Percentiles rank a stretch among this genome's conserved stretches.
Evolutionary conservation across 2,329 filamentous ascomycete species (phyloP).

Genomic region (Calonectria fujianensis): DNA sequence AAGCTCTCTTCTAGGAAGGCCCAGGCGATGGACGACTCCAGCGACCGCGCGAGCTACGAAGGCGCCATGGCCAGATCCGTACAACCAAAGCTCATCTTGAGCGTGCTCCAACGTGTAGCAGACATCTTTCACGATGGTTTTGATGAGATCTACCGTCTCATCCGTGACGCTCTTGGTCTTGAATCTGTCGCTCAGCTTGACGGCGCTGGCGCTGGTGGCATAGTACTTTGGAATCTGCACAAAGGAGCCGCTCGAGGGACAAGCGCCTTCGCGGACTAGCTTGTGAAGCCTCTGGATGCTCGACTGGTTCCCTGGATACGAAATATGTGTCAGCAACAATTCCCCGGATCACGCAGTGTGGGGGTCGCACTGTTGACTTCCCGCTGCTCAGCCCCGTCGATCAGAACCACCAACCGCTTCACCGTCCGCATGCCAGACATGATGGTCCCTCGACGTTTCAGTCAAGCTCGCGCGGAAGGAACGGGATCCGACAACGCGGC

Average conservation of each 20-base stretch:
- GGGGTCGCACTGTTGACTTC: slow-evolving; percentile 39
- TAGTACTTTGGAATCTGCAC: slow-evolving; percentile 49
- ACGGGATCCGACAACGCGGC: neutral
- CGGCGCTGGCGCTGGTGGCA: slow-evolving; percentile 26
- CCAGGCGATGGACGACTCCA: slow-evolving; percentile 49
- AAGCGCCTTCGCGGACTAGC: slow-evolving; percentile 43
- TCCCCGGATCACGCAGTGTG: neutral
- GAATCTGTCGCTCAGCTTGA: slow-evolving; percentile 46
- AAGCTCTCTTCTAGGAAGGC: slow-evolving; percentile 34
- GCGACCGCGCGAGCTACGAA: slow-evolving; percentile 51
- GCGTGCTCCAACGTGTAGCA: slow-evolving; percentile 40
- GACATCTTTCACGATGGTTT: slow-evolving; percentile 48
- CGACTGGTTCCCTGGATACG: slow-evolving; percentile 46
- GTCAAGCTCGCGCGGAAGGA: neutral
- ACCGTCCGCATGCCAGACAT: slow-evolving; percentile 46
- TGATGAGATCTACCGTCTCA: slow-evolving; percentile 46
- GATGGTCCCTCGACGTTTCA: neutral
- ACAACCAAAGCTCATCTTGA: slow-evolving; percentile 53
- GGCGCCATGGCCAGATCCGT: slow-evolving; percentile 51
- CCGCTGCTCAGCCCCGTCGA: slow-evolving; percentile 46
- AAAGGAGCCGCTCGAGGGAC: slow-evolving; percentile 25
- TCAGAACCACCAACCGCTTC: slow-evolving; percentile 48
- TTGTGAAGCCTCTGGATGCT: slow-evolving; percentile 48
- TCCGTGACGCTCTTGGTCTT: slow-evolving; percentile 39
- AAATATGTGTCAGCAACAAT: slow-evolving; percentile 33